Percentiles rank a stretch among this genome's conserved stretches.
These are phyloP conservation scores for Tulasnella sp. DNA, from an alignment of 768 basidiomycete species.

Conservation along the genomic window DNA sequence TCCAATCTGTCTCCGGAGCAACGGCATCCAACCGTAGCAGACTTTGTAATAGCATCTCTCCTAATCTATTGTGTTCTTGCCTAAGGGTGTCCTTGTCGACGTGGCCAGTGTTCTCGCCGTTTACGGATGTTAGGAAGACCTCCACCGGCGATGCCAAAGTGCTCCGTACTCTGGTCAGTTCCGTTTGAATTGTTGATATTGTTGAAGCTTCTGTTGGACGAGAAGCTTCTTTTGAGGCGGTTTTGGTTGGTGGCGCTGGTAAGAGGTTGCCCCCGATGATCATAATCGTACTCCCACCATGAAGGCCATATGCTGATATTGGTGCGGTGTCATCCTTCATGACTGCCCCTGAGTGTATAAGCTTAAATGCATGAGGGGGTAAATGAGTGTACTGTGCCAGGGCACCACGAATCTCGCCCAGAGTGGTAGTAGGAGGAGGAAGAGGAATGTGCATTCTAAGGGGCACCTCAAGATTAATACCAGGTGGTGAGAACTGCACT, in stretches of 20 bases:
- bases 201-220: constrained; percentile 34
- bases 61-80: constrained; percentile 45
- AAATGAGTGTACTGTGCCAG: constrained; percentile 68
- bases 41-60: constrained; percentile 75
- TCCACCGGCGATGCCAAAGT: constrained; percentile 46
- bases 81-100: constrained; percentile 24
- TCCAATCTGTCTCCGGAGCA: constrained; percentile 59
- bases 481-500: background rate
- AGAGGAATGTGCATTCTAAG: constrained; percentile 39
- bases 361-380: constrained; percentile 56
- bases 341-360: constrained; percentile 81
- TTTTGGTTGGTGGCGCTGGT: background rate
- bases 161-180: constrained; percentile 38
- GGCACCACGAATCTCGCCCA: constrained; percentile 43
- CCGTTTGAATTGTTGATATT: constrained; percentile 42
- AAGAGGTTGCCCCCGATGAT: constrained; percentile 47
- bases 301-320: constrained; percentile 62
- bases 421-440: constrained; percentile 44
- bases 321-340: constrained; percentile 70
- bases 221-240: background rate
- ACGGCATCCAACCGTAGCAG: constrained; percentile 78
- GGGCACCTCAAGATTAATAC: constrained; percentile 1
- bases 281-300: constrained; percentile 52
- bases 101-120: constrained; percentile 15
- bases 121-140: constrained; percentile 36